phyloP scores from a whole-genome alignment of 2,329 filamentous ascomycete genomes.

The Verticillium zaregamsianum region DNA sequence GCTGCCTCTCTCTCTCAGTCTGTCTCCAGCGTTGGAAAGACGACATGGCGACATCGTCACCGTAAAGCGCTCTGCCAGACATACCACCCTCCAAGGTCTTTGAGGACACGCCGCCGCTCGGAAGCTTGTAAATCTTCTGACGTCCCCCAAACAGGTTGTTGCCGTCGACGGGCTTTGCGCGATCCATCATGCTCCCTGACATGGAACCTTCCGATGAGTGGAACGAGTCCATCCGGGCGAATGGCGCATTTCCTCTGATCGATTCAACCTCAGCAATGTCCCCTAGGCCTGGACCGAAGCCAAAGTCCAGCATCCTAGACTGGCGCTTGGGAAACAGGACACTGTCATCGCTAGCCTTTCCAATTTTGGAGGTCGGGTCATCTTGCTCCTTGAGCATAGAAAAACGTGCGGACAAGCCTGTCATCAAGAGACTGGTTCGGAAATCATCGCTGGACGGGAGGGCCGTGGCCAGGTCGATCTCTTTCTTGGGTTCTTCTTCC shows the following conservation, averaged over 20 bases:
- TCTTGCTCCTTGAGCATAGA: slow-evolving; percentile 96
- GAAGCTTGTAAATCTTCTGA: slow-evolving; percentile 90
- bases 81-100: slow-evolving; percentile 42
- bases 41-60: slow-evolving; percentile 79
- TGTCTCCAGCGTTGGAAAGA: slow-evolving; percentile 75
- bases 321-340: slow-evolving; percentile 79
- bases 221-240: slow-evolving; percentile 61
- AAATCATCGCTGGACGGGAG: slow-evolving; percentile 86
- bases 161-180: slow-evolving; percentile 78
- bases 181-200: slow-evolving; percentile 72
- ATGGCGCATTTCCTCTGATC: slow-evolving; percentile 56
- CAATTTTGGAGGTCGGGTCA: slow-evolving; percentile 81
- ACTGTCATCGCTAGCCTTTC: slow-evolving; percentile 93
- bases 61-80: slow-evolving; percentile 70
- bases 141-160: slow-evolving; percentile 93
- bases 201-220: slow-evolving; percentile 61
- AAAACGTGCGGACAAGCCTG: slow-evolving; percentile 87
- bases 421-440: slow-evolving; percentile 93
- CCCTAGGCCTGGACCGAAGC: slow-evolving; percentile 50
- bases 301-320: slow-evolving; percentile 69
- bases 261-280: slow-evolving; percentile 94
- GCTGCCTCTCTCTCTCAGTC: slow-evolving; percentile 51
- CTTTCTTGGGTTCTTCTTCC: slow-evolving; percentile 55
- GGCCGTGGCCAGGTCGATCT: slow-evolving; percentile 69
- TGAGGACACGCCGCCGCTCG: slow-evolving; percentile 16